phyloP scores from a whole-genome alignment of 352 stramenopile genomes.

The Globisporangium iwayamae region DNA sequence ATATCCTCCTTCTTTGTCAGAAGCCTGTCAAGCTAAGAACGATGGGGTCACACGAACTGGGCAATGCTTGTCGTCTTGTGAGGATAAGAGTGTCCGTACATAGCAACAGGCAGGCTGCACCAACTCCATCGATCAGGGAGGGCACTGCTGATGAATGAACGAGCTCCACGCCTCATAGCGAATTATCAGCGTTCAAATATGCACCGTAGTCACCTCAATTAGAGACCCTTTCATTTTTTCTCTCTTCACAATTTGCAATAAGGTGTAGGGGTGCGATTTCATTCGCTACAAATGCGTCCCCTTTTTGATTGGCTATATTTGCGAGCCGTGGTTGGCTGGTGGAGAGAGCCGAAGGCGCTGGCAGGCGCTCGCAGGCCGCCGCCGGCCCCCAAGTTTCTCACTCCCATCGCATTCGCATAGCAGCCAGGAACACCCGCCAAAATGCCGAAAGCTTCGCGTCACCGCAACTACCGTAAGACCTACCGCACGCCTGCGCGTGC shows the following conservation, averaged over 20 bases:
- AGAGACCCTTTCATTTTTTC: neutral
- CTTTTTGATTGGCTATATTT: slow-evolving; percentile 29
- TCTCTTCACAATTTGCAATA: no score
- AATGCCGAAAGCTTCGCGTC: slow-evolving; percentile 87
- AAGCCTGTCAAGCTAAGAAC: no score
- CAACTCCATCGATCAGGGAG: no score
- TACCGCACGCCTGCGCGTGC: slow-evolving; percentile 98
- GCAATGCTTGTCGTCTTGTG: no score
- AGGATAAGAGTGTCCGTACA: no score
- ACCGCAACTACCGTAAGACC: slow-evolving; percentile 95
- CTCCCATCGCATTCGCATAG: slow-evolving; percentile 71
- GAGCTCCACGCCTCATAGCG: no score
- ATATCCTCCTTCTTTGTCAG: no score
- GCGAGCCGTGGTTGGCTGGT: slow-evolving; percentile 50
- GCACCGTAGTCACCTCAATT: neutral
- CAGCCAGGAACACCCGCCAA: slow-evolving; percentile 60
- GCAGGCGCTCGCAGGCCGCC: neutral
- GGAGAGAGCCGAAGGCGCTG: slow-evolving; percentile 13
- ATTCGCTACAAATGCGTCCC: slow-evolving; percentile 18
- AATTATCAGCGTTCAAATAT: neutral
- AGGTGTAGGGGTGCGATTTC: neutral
- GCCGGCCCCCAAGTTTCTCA: slow-evolving; percentile 24
- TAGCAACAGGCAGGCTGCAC: no score
- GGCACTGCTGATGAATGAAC: no score
- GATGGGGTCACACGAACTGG: no score